Evolutionary conservation across 257 asterid species (phyloP).

Genomic region (Penstemon newberryi): DNA sequence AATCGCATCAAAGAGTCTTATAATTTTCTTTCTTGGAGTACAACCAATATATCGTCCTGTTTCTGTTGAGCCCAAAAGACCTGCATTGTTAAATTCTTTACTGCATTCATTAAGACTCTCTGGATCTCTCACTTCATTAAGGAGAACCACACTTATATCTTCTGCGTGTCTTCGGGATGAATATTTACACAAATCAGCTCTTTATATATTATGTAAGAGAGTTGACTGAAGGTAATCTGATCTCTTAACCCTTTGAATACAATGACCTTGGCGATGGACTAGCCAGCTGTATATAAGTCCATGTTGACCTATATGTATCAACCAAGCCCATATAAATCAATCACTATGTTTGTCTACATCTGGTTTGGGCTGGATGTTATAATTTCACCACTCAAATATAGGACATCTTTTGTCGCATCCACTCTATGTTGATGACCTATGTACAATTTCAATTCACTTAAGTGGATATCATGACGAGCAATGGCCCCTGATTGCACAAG

Average conservation of each 20-base stretch:
- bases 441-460: background rate
- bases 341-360: background rate
- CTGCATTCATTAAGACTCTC: background rate
- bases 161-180: background rate
- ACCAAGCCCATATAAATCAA: background rate
- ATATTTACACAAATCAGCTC: too few species aligned
- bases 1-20: background rate
- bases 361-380: background rate
- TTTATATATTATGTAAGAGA: too few species aligned
- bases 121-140: background rate
- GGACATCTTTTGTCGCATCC: background rate
- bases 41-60: background rate
- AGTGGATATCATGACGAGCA: background rate
- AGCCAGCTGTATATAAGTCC: slow-evolving; percentile 1
- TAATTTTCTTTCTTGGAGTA: too few species aligned
- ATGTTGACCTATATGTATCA: background rate
- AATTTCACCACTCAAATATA: too few species aligned
- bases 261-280: slow-evolving; percentile 12
- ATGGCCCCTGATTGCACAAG: too few species aligned
- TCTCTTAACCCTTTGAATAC: slow-evolving; percentile 10
- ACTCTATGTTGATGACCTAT: background rate
- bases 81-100: background rate
- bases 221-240: background rate
- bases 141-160: background rate
- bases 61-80: background rate